Percentiles rank a stretch among this genome's conserved stretches.
Evolutionary conservation across 2,329 filamentous ascomycete genomes (phyloP).

Genomic region (Aspergillus caelatus): DNA sequence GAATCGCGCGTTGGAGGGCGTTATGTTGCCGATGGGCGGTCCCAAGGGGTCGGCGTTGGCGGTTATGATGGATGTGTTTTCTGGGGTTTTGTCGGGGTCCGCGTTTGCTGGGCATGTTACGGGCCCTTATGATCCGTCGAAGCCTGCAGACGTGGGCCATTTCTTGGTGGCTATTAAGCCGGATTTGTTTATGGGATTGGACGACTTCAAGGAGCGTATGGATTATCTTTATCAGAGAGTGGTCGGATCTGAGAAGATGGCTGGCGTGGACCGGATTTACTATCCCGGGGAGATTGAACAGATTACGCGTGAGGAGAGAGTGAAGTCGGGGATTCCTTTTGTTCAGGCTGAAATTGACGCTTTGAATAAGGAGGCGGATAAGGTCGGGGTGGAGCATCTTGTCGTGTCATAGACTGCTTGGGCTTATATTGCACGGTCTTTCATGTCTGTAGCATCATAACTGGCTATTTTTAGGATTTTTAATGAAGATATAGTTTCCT

Average conservation of each 20-base stretch:
- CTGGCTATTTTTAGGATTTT: background rate
- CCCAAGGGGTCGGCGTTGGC: slow-evolving; percentile 77
- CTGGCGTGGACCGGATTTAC: slow-evolving; percentile 58
- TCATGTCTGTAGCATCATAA: background rate
- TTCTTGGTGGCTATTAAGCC: slow-evolving; percentile 73
- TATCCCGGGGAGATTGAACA: slow-evolving; percentile 63
- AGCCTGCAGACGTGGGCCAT: slow-evolving; percentile 71
- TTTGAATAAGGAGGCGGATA: slow-evolving; percentile 55
- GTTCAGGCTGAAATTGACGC: slow-evolving; percentile 51
- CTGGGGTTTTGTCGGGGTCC: slow-evolving; percentile 72
- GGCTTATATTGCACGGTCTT: background rate
- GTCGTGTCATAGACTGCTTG: background rate
- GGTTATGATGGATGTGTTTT: slow-evolving; percentile 90
- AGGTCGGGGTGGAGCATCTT: slow-evolving; percentile 37
- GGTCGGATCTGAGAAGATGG: slow-evolving; percentile 55
- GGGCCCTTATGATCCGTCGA: slow-evolving; percentile 72
- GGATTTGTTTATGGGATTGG: slow-evolving; percentile 71
- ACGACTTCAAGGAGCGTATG: slow-evolving; percentile 67
- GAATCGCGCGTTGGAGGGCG: slow-evolving; percentile 68
- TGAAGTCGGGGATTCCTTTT: slow-evolving; percentile 52
- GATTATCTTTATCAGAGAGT: slow-evolving; percentile 61
- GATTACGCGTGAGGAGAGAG: slow-evolving; percentile 45
- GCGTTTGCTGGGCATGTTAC: slow-evolving; percentile 79
- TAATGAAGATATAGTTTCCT: background rate
- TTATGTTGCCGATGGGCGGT: slow-evolving; percentile 85